Percentiles rank a stretch among this genome's conserved stretches.
These are phyloP conservation scores for Saussurea involucrata DNA, from an alignment of 129 eudicot species.

Conservation along the genomic window DNA sequence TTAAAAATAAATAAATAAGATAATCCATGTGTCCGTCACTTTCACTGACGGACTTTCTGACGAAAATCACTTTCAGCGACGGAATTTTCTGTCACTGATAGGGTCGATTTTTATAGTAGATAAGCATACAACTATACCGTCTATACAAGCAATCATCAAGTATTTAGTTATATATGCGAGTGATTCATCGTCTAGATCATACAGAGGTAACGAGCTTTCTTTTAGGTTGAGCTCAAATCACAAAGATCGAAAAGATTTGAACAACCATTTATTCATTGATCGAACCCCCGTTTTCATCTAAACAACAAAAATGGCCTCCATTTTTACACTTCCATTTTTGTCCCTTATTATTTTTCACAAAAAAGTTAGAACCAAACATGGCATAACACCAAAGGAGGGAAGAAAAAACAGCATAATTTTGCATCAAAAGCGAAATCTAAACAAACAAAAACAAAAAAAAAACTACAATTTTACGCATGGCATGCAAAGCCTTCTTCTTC, in stretches of 20 bases:
- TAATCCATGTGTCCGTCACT: too few species aligned
- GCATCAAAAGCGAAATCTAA: slow-evolving; percentile 17
- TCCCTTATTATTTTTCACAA: slow-evolving; percentile 30
- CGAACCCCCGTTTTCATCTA: slow-evolving; percentile 6
- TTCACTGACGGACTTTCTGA: too few species aligned
- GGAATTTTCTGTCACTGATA: too few species aligned
- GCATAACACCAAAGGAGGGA: not conserved
- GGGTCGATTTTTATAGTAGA: too few species aligned
- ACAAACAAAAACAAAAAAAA: not conserved
- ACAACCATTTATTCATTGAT: slow-evolving; percentile 18
- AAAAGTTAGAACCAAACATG: slow-evolving; percentile 27
- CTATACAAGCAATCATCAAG: not conserved
- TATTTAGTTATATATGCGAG: not conserved
- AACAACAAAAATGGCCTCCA: slow-evolving; percentile 32
- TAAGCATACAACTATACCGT: too few species aligned
- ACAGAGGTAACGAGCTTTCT: not conserved
- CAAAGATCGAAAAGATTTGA: not conserved
- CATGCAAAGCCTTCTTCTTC: slow-evolving; percentile 48
- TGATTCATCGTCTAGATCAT: not conserved
- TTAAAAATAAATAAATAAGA: too few species aligned
- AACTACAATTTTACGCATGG: slow-evolving; percentile 13
- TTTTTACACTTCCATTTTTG: slow-evolving; percentile 32
- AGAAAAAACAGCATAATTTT: not conserved
- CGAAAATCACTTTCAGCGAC: too few species aligned
- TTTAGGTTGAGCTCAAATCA: not conserved